These are phyloP conservation scores for Leccinum longicurvipes DNA, from an alignment of 768 basidiomycete species.

Conservation along the genomic window DNA sequence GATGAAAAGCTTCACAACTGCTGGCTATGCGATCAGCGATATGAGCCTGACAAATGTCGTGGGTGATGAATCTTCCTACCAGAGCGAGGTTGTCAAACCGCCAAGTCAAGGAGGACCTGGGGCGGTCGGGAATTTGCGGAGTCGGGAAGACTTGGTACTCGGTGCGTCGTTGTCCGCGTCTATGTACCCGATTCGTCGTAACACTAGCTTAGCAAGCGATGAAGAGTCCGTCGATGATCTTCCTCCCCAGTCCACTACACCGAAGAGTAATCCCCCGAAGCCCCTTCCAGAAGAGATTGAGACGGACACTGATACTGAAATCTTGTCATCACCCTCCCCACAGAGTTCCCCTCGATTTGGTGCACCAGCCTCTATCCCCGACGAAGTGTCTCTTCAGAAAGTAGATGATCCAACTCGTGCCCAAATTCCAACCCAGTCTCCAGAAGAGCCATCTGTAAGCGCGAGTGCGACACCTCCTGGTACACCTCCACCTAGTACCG, in stretches of 20 bases:
- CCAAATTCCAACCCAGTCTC: background rate
- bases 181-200: background rate
- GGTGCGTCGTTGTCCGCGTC: conserved; percentile 13
- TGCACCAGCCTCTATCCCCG: conserved; percentile 1
- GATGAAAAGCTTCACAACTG: conserved; percentile 27
- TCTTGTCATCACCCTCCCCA: conserved; percentile 21
- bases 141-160: conserved; percentile 17
- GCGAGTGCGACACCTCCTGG: conserved; percentile 26
- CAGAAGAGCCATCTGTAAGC: conserved; percentile 8
- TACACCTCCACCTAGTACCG: conserved; percentile 18
- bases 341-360: conserved; percentile 17
- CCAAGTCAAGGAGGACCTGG: conserved; percentile 23
- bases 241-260: conserved; percentile 26
- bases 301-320: conserved; percentile 28
- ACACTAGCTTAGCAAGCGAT: conserved; percentile 35
- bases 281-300: conserved; percentile 14
- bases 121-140: conserved; percentile 7
- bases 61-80: conserved; percentile 22
- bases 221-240: conserved; percentile 29
- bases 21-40: conserved; percentile 16
- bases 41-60: conserved; percentile 23
- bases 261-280: conserved; percentile 18
- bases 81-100: conserved; percentile 28
- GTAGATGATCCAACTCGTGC: conserved; percentile 16
- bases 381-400: conserved; percentile 18